Evolutionary conservation across 257 asterid genomes (phyloP), one percentile per base, ranked within the genome.

Genomic region (Gentiana macrophylla): DNA sequence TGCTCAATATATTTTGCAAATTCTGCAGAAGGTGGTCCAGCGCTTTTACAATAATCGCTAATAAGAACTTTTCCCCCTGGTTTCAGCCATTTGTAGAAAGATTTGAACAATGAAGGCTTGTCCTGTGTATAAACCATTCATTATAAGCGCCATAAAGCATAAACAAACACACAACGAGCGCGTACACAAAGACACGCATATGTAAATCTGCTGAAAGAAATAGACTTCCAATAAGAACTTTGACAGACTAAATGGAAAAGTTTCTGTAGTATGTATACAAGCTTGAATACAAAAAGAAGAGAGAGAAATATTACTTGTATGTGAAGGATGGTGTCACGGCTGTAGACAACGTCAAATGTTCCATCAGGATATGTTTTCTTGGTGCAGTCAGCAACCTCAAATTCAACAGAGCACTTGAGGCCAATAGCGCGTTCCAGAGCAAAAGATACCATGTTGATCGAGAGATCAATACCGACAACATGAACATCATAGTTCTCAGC

Each of bases 371-470:
- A 92, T 54, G 80, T 74, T 77, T 85, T 92, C 79, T 83, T 83
- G 62, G 95, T 88, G 68, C 97, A 88, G 59, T 92, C 99, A 56
- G 97, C 94, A 70, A 92, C 99, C 82, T 92, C 99, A 69, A 92
- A 88, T 67, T 92, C 97, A 61, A 92, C 97, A n/a, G 95, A 75
- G 63, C 82, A 85, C 2, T 74, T 80, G 76, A 83, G 97, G 55
- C 97, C 91, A 54, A 88, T 80, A 35, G 94, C 95, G 54, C 76
- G 94, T 67, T 92, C 99, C 57, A 92, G 77, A 15, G 99, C 99
- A 57, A 92, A 83, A n/a, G 95, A 88, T 45, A 92, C 76, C 99
- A 92, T 92, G 67, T 92, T 88, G 71, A 88, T 53, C 4, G 97
- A 92, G 70, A 88, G 89, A 65, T 92, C 99, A 44, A 92, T 88